Conservation (phyloP, 1,284 basidiomycete genomes). For the Peniophora sp. region DNA sequence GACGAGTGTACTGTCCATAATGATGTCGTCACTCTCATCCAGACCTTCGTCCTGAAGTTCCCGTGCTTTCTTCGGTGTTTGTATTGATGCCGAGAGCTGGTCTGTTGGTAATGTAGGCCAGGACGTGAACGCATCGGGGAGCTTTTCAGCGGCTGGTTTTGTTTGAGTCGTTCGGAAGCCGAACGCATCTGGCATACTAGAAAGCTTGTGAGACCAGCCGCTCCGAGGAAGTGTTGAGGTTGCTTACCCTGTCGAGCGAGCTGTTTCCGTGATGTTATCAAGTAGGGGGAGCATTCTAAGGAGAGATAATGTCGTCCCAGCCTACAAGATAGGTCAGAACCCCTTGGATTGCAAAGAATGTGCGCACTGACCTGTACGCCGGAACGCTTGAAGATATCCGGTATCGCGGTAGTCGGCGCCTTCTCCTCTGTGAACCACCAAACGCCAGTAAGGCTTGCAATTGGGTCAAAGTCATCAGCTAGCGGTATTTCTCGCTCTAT, state of each 20-base stretch:
- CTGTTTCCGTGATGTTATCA: slow-evolving; percentile 58
- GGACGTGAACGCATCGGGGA: slow-evolving; percentile 47
- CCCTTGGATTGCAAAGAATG: too few species aligned
- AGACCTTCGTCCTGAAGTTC: slow-evolving; percentile 30
- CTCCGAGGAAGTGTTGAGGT: not conserved
- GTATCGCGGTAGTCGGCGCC: slow-evolving; percentile 37
- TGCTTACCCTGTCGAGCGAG: slow-evolving; percentile 50
- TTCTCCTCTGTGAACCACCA: slow-evolving; percentile 65
- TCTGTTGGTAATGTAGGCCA: slow-evolving; percentile 63
- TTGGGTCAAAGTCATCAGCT: slow-evolving; percentile 4
- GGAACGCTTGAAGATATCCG: slow-evolving; percentile 68
- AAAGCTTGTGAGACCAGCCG: not conserved
- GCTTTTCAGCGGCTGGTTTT: slow-evolving; percentile 30
- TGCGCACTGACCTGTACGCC: slow-evolving; percentile 58
- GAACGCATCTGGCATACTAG: slow-evolving; percentile 66
- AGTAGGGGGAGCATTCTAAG: slow-evolving; percentile 61
- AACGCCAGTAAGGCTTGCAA: slow-evolving; percentile 34
- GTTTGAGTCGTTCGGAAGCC: slow-evolving; percentile 65
- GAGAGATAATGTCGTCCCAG: slow-evolving; percentile 68
- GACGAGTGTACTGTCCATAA: slow-evolving; percentile 53
- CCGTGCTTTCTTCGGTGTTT: slow-evolving; percentile 23
- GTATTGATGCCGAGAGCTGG: slow-evolving; percentile 51
- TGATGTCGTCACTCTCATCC: slow-evolving; percentile 46
- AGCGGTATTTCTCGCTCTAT: slow-evolving; percentile 39
- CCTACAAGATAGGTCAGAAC: slow-evolving; percentile 37